Base-by-base conservation (phyloP, 371 early-diverging fungal genomes). In the Mortierella sp. region DNA sequence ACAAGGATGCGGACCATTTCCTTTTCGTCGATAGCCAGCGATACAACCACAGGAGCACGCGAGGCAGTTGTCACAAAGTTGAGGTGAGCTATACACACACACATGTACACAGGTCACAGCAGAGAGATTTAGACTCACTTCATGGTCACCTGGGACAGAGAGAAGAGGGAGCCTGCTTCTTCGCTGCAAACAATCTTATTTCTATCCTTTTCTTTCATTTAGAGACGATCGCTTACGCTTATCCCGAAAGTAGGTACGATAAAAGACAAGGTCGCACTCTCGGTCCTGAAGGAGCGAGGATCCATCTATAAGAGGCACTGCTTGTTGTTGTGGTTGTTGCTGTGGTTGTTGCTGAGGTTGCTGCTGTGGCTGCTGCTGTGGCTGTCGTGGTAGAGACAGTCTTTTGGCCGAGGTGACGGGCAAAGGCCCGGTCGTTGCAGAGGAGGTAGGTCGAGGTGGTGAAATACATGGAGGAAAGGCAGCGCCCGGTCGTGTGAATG, bases 201-300 rank as follows among this genome's bases (percentile, higher is more conserved):
- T n/a, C n/a, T n/a, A n/a, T n/a, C n/a, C n/a, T n/a, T n/a, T n/a
- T n/a, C n/a, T n/a, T n/a, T n/a, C n/a, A n/a, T n/a, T n/a, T n/a
- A n/a, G n/a, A n/a, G n/a, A n/a, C n/a, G n/a, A 9, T 28, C 37
- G 30, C 60, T 51, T 66, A 70, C 75, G 53, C 51, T 60, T 62
- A n/a, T 63, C 57, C 48, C 61, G 59, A 64, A 70, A 69, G 62
- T 74, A 51, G 1, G 58, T 53, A 50, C 64, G 64, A 50, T 68
- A 72, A 43, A 61, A 76, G 29, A 51, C 65, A 1, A 76, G 62
- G 68, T 76, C 72, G 66, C 68, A 64, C 37, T 76, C 77, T 21
- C 71, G 60, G 51, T 76, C 77, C 52, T 76, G 77, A 15, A 76
- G 60, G 43, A 71, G 66, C n/a, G 57, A 19, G 1, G 52, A 64